Percentiles rank a stretch among this genome's conserved stretches.
Evolutionary conservation across 176 grass and related monocot genomes (phyloP).

Genomic region (Oryza australiensis): DNA sequence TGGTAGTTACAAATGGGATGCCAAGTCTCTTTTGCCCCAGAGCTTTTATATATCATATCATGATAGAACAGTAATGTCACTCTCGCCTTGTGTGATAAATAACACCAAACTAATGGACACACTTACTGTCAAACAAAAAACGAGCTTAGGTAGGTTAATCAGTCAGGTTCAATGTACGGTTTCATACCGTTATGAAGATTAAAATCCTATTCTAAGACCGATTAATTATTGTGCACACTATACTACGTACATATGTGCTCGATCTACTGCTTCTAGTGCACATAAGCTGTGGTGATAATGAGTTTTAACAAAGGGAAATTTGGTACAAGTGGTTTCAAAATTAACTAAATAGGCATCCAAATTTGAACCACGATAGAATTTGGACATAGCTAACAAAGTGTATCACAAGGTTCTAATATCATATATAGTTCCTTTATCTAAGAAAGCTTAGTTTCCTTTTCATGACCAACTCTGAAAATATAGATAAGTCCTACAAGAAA

Average conservation of each 20-base stretch:
- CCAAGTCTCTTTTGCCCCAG: slow-evolving; percentile 24
- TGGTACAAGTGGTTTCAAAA: background rate
- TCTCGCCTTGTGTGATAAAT: slow-evolving; percentile 3
- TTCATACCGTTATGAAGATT: background rate
- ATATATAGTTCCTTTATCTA: too few relatives aligned
- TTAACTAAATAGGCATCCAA: background rate
- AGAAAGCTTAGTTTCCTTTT: too few relatives aligned
- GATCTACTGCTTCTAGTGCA: too few relatives aligned
- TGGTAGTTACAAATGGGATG: slow-evolving; percentile 23
- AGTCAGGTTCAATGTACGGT: background rate
- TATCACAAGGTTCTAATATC: too few relatives aligned
- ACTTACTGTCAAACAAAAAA: slow-evolving; percentile 3
- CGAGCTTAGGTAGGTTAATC: background rate
- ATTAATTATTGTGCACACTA: background rate
- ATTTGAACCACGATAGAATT: background rate
- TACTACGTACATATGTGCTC: background rate
- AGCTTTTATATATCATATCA: slow-evolving; percentile 24
- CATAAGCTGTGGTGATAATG: background rate
- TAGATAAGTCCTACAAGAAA: too few relatives aligned
- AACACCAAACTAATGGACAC: slow-evolving; percentile 11
- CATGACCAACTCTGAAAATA: too few relatives aligned
- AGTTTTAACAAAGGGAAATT: background rate
- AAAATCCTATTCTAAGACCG: background rate
- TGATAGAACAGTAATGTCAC: slow-evolving; percentile 24
- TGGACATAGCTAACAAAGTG: background rate